Conservation (phyloP, 352 stramenopile genomes). For the Pythium myriotylum region DNA sequence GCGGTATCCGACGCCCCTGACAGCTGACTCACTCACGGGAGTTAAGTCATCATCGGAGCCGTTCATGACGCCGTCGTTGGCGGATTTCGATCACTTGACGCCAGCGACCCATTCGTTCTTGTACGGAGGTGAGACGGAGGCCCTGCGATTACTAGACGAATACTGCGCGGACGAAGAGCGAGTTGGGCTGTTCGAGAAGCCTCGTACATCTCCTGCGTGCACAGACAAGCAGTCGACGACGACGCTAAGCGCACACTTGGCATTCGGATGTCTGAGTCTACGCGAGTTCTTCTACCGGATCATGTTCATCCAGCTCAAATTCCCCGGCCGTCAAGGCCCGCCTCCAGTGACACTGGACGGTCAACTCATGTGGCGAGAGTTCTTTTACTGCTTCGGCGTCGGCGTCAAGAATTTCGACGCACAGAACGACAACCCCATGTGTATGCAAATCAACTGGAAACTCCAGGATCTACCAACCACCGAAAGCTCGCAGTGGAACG, state of each 20-base stretch:
- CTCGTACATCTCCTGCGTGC: constrained; percentile 90
- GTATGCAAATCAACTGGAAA: constrained; percentile 75
- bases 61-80: constrained; percentile 47
- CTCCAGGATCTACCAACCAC: constrained; percentile 35
- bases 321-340: constrained; percentile 72
- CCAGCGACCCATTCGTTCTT: constrained; percentile 48
- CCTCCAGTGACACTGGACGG: constrained; percentile 91
- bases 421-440: constrained; percentile 90
- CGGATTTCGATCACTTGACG: constrained; percentile 38
- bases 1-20: constrained; percentile 30
- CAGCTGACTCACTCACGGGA: constrained; percentile 32
- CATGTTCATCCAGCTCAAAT: constrained; percentile 90
- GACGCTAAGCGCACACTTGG: constrained; percentile 92
- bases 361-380: constrained; percentile 96
- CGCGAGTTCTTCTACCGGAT: constrained; percentile 80
- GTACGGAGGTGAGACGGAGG: constrained; percentile 57
- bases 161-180: constrained; percentile 68
- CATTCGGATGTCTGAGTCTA: constrained; percentile 87
- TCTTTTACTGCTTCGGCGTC: constrained; percentile 87
- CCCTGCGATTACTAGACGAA: constrained; percentile 50
- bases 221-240: constrained; percentile 91
- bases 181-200: constrained; percentile 95
- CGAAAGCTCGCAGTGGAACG: constrained; percentile 20
- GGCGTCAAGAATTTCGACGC: constrained; percentile 82
- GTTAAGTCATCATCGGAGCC: constrained; percentile 9